Conservation (phyloP, 2,329 filamentous ascomycete genomes). For the Ramularia endophylla region DNA sequence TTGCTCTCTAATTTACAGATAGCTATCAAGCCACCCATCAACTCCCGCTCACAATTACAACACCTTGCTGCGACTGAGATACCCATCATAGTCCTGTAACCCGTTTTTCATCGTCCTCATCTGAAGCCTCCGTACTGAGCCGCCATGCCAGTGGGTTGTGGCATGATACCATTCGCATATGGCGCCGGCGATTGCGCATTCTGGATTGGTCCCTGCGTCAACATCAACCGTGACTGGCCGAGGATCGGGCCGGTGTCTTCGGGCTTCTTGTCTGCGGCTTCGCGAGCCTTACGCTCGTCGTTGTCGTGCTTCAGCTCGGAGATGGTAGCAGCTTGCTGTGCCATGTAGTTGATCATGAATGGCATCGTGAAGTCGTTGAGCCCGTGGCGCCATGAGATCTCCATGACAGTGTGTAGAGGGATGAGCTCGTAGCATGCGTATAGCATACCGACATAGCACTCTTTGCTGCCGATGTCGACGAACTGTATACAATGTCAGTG, state of each 20-base stretch:
- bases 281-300: slow-evolving; percentile 74
- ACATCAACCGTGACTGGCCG: slow-evolving; percentile 82
- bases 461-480: slow-evolving; percentile 96
- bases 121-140: slow-evolving; percentile 24
- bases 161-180: slow-evolving; percentile 81
- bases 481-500: slow-evolving; percentile 58
- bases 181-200: slow-evolving; percentile 57
- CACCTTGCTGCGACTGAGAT: too few species aligned
- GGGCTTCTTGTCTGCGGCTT: slow-evolving; percentile 66
- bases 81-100: neutral
- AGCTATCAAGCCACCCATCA: too few species aligned
- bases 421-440: slow-evolving; percentile 98
- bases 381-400: slow-evolving; percentile 94
- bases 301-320: slow-evolving; percentile 87
- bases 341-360: slow-evolving; percentile 98
- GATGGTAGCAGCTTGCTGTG: slow-evolving; percentile 83
- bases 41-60: too few species aligned
- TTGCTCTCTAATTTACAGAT: too few species aligned
- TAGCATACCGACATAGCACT: slow-evolving; percentile 99
- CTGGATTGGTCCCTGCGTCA: slow-evolving; percentile 75
- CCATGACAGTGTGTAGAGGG: slow-evolving; percentile 83
- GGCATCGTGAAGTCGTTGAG: slow-evolving; percentile 98
- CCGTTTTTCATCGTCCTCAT: slow-evolving; percentile 8
- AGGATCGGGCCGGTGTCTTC: slow-evolving; percentile 94
- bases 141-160: slow-evolving; percentile 65